Conservation (phyloP, 1,284 basidiomycete species). For the Moesziomyces aphidis region DNA sequence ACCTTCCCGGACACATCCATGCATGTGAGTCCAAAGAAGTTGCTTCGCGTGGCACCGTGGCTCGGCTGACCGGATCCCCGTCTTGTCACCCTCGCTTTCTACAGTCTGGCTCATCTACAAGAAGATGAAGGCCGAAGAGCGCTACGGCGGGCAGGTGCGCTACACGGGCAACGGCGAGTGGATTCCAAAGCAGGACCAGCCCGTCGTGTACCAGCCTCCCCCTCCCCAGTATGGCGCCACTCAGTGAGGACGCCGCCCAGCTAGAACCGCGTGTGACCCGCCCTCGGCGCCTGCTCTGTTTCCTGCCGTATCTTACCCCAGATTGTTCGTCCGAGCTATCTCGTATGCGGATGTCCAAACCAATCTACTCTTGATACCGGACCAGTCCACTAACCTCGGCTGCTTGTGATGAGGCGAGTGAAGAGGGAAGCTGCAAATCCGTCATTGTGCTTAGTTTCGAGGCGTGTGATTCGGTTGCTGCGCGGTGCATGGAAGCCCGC, state of each 20-base stretch:
- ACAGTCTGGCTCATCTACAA: constrained; percentile 53
- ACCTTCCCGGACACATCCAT: constrained; percentile 45
- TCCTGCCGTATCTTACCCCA: no score
- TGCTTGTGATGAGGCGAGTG: no score
- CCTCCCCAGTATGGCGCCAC: constrained; percentile 41
- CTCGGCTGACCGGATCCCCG: background rate
- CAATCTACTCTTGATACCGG: no score
- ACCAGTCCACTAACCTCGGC: no score
- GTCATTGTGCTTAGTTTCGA: no score
- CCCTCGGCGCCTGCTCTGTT: no score
- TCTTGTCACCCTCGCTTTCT: background rate
- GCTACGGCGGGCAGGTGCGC: constrained; percentile 38
- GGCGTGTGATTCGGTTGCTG: no score
- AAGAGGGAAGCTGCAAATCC: no score
- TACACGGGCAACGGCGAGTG: constrained; percentile 56
- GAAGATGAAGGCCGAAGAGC: constrained; percentile 58
- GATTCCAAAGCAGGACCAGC: constrained; percentile 32
- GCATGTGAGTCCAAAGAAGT: constrained; percentile 24
- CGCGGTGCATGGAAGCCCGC: no score
- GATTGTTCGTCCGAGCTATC: no score
- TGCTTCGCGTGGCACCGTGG: background rate
- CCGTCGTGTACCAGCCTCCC: constrained; percentile 18
- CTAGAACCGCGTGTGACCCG: background rate
- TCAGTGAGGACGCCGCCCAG: constrained; percentile 4
- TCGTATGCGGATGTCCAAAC: no score